phyloP scores from a whole-genome alignment of 2,329 filamentous ascomycete species.

The Hypoxylon sp. region DNA sequence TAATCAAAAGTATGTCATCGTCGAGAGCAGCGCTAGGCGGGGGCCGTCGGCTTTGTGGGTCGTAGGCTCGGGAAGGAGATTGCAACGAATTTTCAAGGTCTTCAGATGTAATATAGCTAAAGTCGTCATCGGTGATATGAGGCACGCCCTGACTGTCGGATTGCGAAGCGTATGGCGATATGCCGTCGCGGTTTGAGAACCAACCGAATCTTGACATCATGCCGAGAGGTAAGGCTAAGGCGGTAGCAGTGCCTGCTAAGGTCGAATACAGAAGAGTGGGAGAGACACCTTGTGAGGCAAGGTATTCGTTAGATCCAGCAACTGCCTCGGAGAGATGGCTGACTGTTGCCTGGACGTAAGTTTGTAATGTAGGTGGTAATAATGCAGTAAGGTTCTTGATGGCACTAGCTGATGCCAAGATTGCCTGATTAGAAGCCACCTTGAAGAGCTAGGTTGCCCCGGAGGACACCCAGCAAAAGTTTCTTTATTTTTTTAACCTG shows the following conservation, averaged over 20 bases:
- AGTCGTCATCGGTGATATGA: conserved; percentile 81
- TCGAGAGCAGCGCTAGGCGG: conserved; percentile 61
- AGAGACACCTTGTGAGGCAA: conserved; percentile 67
- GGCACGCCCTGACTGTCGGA: conserved; percentile 64
- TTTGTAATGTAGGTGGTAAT: conserved; percentile 63
- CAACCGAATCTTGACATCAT: conserved; percentile 73
- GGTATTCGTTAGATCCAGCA: conserved; percentile 66
- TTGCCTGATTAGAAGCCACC: conserved; percentile 73
- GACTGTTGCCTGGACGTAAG: conserved; percentile 69
- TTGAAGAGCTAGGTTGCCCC: conserved; percentile 63
- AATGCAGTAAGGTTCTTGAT: conserved; percentile 71
- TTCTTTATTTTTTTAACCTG: conserved; percentile 47
- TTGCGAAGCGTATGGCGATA: conserved; percentile 68
- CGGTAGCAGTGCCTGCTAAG: conserved; percentile 63
- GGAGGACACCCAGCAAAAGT: conserved; percentile 57
- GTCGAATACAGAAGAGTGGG: conserved; percentile 67
- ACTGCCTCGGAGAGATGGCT: conserved; percentile 65
- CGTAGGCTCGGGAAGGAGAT: conserved; percentile 59
- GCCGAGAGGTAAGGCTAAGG: conserved; percentile 65
- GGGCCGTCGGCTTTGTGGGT: conserved; percentile 56
- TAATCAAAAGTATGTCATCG: conserved; percentile 80
- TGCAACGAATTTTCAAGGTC: conserved; percentile 69
- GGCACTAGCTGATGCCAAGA: conserved; percentile 75
- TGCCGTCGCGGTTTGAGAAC: conserved; percentile 60
- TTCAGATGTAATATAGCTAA: conserved; percentile 85